Base-by-base conservation (phyloP, 2,329 filamentous ascomycete species). In the Aspergillus intermedius region DNA sequence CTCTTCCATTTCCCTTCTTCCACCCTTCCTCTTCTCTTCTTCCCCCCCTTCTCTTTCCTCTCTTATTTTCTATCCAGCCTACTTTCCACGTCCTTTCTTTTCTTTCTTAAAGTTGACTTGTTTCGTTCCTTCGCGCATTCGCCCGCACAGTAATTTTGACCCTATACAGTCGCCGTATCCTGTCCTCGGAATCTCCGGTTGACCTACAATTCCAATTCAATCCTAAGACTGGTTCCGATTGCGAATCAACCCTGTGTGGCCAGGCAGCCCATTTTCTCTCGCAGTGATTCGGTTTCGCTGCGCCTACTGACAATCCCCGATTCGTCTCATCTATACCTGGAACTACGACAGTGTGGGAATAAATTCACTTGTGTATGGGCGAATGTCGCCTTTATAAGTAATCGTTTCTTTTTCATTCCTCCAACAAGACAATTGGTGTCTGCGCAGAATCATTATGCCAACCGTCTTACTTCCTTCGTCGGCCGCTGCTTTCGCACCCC, bases 381-480 rank as follows among this genome's bases (percentile, higher is more conserved):
- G 67, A 65, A 70, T 67, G 63, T 62, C 58, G 64, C 62, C 58
- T 62, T 62, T 61, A 64, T 68, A 61, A 63, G 60, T 54, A 45
- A 48, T 48, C 57, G 57, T 57, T 60, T 61, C 58, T 56, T 59
- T 77, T 57, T 53, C 17, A 23, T 43, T 42, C 45, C 42, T 42
- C 25, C 44, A 54, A 53, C 51, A 42, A 51, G 35, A 63, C 53
- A 55, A 59, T 77, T 81, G 70, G 72, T 68, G 77, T 75, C 71
- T 68, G 77, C 77, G 75, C 81, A 77, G 73, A 60, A 56, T 64
- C 69, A 78, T 68, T 68, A 97, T 97, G 93, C 90, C 90, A 69
- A 87, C 90, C 65, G 86, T 93, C 78, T 79, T 98, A 69, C 78
- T 98, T 62, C 93, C 93, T 60, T 91, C 91, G 54, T 97, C 93